Base-by-base conservation (phyloP, 176 grass and related monocot species). In the Avena atlantica region DNA sequence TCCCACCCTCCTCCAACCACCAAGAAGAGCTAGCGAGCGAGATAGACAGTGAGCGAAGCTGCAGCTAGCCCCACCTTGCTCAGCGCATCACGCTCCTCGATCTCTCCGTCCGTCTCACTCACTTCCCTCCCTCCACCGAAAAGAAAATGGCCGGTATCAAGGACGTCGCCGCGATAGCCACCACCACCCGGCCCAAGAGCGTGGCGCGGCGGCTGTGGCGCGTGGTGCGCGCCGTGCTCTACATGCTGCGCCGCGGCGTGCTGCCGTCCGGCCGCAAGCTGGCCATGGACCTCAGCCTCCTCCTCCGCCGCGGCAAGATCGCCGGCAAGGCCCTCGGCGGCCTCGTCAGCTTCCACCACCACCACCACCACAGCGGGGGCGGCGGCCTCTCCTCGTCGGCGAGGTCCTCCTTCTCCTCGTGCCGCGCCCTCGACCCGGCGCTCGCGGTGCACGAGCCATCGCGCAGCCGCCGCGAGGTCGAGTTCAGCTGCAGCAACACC, bases 401-500 rank as follows among this genome's bases (percentile, higher is more conserved):
- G 9, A 59, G 56, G n/a, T 24, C 76, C 4, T 81, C 85, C 6
- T 86, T 61, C 12, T 83, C 79, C 80, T 84, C 85, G 66, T 91
- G 89, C 85, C 81, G 80, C 58, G 75, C 67, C 7, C 65, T 90
- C 16, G 89, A 90, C 56, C 73, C 89, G 21, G 24, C 44, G 37
- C 42, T 83, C 79, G 84, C 84, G n/a, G 89, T 90, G 8, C 75
- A 90, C 85, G 89, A 90, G 84, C 89, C 89, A 1, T 76, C 78
- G 11, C 47, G 50, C 37, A 74, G 85, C 31, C 44, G 84, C 67
- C 81, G 80, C 15, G 96, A 98, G 85, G 96, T 98, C 12, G 90
- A 95, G 92, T 98, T 98, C 86, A 95, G 91, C 89, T 95, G 96
- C 90, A 95, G 91, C 88, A 95, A 89, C 91, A 98, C 96, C 53